Percentiles rank a stretch among this genome's conserved stretches.
Evolutionary conservation across 441 rosid species (phyloP).

Genomic region (Breynia disticha): DNA sequence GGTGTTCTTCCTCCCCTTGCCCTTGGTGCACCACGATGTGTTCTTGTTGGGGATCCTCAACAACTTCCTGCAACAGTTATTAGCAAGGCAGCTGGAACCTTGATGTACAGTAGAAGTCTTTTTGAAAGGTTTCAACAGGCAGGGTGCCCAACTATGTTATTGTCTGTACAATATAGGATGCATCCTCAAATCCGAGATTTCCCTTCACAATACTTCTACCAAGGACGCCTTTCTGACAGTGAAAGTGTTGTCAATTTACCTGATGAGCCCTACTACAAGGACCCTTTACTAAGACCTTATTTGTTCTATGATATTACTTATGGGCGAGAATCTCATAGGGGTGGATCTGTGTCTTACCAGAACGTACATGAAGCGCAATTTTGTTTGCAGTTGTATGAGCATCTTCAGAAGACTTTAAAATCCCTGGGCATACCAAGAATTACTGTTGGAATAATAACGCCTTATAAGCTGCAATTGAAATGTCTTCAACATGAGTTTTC

Average conservation of each 20-base stretch:
- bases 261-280: conserved; percentile 83
- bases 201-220: conserved; percentile 92
- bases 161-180: conserved; percentile 97
- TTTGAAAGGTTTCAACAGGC: conserved; percentile 98
- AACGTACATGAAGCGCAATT: conserved; percentile 91
- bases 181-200: conserved; percentile 95
- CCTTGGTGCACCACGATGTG: conserved; percentile 98
- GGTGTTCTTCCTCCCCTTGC: conserved; percentile 96
- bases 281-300: conserved; percentile 82
- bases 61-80: conserved; percentile 99
- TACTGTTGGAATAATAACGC: conserved; percentile 90
- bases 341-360: conserved; percentile 96
- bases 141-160: conserved; percentile 91
- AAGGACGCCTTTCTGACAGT: conserved; percentile 94
- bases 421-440: conserved; percentile 64
- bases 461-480: conserved; percentile 94
- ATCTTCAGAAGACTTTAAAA: conserved; percentile 74
- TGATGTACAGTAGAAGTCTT: conserved; percentile 89
- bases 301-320: conserved; percentile 75
- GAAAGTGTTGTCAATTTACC: conserved; percentile 72
- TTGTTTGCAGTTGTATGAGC: conserved; percentile 81
- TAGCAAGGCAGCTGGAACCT: conserved; percentile 97
- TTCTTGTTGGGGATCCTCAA: conserved; percentile 99
- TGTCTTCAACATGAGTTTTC: conserved; percentile 90
- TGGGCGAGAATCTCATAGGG: conserved; percentile 94